Base-by-base conservation (phyloP, 2,329 filamentous ascomycete species). In the Metarhizium guizhouense region DNA sequence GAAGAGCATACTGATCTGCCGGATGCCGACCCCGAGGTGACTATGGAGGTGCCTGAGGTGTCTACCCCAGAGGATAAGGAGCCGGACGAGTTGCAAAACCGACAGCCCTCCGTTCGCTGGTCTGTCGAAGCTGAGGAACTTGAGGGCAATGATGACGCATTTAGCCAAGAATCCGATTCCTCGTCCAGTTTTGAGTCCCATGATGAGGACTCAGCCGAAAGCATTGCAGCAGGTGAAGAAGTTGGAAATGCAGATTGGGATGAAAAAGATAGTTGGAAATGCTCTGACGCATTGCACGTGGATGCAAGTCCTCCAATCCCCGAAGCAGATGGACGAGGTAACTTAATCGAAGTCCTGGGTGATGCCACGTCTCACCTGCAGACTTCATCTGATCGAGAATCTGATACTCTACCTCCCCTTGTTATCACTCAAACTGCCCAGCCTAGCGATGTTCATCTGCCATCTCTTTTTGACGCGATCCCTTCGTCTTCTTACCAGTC, bases 1-100 rank as follows among this genome's bases (percentile, higher is more conserved):
- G 60, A 63, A 36, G 51, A 56, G 4, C 3, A 32, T 16, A 14
- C 43, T 8, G 54, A 54, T 14, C 2, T 25, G 11, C 14, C 42
- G 11, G 42, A 45, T 29, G 13, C 45, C 5, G 25, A 48, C 14
- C 45, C 18, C 11, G 25, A 48, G 3, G 25, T 30, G 16, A 48
- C 45, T 30, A n/a, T 48, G 11, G 25, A 48, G 25, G 45, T 48
- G 6, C 45, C 25, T 48, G 45, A 29, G 14, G 1, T 30, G 4
- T 30, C 25, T 14, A 48, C 25, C 3, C 45, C 45, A 16, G 45
- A 8, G 8, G 7, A 14, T 16, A 29, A 32, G 25, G 45, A 32
- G 13, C 13, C 45, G 6, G 25, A 48, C n/a, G 25, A 32, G 3
- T 11, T 30, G 4, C 16, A 48, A 48, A 30, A 1, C 13, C 20